These are phyloP conservation scores for Pyrenochaeta sp. DNA, from an alignment of 2,329 filamentous ascomycete species.

Conservation along the genomic window DNA sequence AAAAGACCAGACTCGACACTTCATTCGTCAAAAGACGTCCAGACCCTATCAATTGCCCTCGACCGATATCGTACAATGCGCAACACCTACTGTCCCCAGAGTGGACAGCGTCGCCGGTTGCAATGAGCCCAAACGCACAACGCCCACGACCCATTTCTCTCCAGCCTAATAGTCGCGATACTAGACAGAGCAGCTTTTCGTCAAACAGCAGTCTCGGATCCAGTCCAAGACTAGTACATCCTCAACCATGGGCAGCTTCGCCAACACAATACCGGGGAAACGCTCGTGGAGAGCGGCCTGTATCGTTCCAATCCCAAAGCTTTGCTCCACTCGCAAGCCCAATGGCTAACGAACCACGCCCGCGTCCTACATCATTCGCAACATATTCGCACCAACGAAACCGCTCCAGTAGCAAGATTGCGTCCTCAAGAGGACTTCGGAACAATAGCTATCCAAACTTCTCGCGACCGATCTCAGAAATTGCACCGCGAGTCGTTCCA, in stretches of 20 bases:
- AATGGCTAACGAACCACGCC: constrained; percentile 20
- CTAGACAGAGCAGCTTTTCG: constrained; percentile 23
- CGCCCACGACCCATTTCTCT: constrained; percentile 24
- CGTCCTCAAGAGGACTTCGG: constrained; percentile 37
- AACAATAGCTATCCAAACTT: constrained; percentile 36
- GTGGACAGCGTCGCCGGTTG: constrained; percentile 30
- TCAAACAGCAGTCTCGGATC: constrained; percentile 24
- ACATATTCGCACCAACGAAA: constrained; percentile 29
- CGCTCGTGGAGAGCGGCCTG: constrained; percentile 14
- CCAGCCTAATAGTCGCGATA: constrained; percentile 18
- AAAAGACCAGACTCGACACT: constrained; percentile 21
- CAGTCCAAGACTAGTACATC: constrained; percentile 20
- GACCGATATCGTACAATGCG: constrained; percentile 28
- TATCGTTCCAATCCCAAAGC: constrained; percentile 24
- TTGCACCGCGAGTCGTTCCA: constrained; percentile 23
- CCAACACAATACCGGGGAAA: constrained; percentile 8
- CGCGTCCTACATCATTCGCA: constrained; percentile 37
- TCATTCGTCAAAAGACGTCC: constrained; percentile 25
- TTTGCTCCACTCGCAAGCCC: constrained; percentile 26
- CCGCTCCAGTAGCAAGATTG: constrained; percentile 38
- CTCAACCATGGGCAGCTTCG: constrained; percentile 23
- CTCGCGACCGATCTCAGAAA: constrained; percentile 29
- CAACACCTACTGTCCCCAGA: constrained; percentile 31
- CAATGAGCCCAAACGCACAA: constrained; percentile 24
- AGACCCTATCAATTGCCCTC: constrained; percentile 20